Percentiles rank a stretch among this genome's conserved stretches.
Evolutionary conservation across 257 asterid genomes (phyloP).

Genomic region (Nemophila menziesii): DNA sequence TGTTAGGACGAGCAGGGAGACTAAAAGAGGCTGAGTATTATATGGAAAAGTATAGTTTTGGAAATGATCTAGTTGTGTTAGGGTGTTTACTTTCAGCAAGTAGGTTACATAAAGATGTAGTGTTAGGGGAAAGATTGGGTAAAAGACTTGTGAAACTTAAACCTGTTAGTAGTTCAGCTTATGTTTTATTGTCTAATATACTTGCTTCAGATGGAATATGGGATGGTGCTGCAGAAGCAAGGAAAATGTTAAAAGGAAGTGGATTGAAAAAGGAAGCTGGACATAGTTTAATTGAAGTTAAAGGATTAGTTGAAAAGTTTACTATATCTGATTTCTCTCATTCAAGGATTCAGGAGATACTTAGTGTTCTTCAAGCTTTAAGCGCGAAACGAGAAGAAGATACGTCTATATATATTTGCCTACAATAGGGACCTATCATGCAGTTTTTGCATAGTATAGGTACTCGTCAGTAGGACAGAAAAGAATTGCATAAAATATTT

Average conservation of each 20-base stretch:
- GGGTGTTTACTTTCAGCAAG: conserved; percentile 68
- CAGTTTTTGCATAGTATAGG: too few relatives aligned
- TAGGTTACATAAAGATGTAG: conserved; percentile 38
- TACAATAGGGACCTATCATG: too few relatives aligned
- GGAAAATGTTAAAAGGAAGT: conserved; percentile 37
- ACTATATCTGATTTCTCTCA: conserved; percentile 41
- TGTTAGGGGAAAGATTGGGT: conserved; percentile 43
- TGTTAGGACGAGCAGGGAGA: conserved; percentile 60
- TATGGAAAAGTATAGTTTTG: conserved; percentile 21
- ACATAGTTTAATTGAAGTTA: conserved; percentile 35
- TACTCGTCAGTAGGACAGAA: too few relatives aligned
- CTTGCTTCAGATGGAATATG: conserved; percentile 55
- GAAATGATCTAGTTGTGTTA: conserved; percentile 44
- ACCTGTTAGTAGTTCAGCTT: conserved; percentile 47
- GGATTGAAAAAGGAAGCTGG: conserved; percentile 60
- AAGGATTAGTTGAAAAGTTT: conserved; percentile 35
- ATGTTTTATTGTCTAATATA: conserved; percentile 48
- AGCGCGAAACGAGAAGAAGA: conserved; percentile 25
- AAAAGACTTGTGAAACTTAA: conserved; percentile 33
- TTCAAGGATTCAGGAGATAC: conserved; percentile 34
- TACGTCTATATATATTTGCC: too few relatives aligned
- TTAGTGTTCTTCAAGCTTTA: conserved; percentile 25
- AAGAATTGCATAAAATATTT: too few relatives aligned
- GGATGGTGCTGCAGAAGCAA: conserved; percentile 45
- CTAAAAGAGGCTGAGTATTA: conserved; percentile 47